A percentile compares a stretch with the other conserved stretches of the same genome.
Conservation (phyloP, 345 rosid genomes). For the Salix suchowensis region DNA sequence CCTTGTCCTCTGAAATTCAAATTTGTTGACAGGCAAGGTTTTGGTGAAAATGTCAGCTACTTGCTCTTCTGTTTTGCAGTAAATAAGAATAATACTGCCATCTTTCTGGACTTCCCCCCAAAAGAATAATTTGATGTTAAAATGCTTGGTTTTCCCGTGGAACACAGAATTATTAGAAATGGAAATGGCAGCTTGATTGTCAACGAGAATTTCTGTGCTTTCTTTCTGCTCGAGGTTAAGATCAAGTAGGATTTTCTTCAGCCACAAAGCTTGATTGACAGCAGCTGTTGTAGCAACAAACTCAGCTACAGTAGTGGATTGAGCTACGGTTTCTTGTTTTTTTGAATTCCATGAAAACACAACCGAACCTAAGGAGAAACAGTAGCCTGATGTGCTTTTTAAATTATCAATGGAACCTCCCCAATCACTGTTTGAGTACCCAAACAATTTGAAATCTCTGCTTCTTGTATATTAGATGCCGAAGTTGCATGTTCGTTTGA, state of each 20-base stretch:
- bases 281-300: background rate
- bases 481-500: background rate
- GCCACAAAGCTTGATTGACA: background rate
- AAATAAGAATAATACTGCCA: too few species aligned
- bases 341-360: background rate
- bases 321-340: background rate
- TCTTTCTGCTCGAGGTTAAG: too few species aligned
- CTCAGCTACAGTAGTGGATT: background rate
- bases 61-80: too few species aligned
- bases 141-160: too few species aligned
- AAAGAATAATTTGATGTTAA: too few species aligned
- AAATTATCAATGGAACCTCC: background rate
- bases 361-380: background rate
- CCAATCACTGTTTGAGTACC: background rate
- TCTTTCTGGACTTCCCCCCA: too few species aligned
- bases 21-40: too few species aligned
- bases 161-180: too few species aligned
- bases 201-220: too few species aligned
- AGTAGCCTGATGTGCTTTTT: background rate
- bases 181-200: too few species aligned
- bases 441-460: background rate
- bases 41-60: too few species aligned
- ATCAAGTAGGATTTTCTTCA: background rate
- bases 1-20: too few species aligned
- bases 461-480: background rate